Conservation (phyloP, 805 yeast species). For the Ogataea nakhonphanomensis region DNA sequence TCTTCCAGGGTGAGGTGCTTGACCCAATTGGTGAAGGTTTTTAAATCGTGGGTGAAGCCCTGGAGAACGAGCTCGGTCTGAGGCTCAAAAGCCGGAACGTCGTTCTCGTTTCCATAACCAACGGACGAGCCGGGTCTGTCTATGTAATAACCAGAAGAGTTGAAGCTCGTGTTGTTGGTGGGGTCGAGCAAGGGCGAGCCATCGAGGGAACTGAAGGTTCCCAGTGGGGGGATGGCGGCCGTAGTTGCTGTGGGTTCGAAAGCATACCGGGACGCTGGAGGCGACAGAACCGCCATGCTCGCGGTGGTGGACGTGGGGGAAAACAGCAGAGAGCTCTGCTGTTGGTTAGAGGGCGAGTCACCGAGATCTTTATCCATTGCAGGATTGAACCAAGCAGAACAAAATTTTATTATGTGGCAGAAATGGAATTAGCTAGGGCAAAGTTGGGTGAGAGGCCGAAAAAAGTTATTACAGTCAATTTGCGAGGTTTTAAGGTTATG, state of each 20-base stretch:
- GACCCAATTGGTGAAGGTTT: slow-evolving; percentile 45
- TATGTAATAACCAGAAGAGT: slow-evolving; percentile 12
- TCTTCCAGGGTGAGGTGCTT: slow-evolving; percentile 45
- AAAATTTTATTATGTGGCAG: slow-evolving; percentile 12
- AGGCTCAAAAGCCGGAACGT: slow-evolving; percentile 34
- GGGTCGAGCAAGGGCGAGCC: slow-evolving; percentile 21
- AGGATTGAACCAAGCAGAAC: slow-evolving; percentile 5
- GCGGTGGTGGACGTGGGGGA: slow-evolving; percentile 26
- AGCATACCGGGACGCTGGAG: slow-evolving; percentile 38
- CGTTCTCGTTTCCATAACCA: slow-evolving; percentile 22
- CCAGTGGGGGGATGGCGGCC: slow-evolving; percentile 26
- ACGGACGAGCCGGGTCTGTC: slow-evolving; percentile 17
- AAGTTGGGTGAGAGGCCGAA: not conserved
- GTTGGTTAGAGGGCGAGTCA: slow-evolving; percentile 17
- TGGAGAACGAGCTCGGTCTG: slow-evolving; percentile 27
- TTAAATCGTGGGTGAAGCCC: slow-evolving; percentile 42
- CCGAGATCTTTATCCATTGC: slow-evolving; percentile 17
- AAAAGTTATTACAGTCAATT: too few species aligned
- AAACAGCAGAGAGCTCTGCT: slow-evolving; percentile 16
- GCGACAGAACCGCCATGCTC: slow-evolving; percentile 39
- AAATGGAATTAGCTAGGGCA: slow-evolving; percentile 2
- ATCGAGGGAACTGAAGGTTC: slow-evolving; percentile 12
- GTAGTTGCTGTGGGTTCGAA: slow-evolving; percentile 27
- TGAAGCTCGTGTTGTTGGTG: slow-evolving; percentile 7
- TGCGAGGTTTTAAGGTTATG: too few species aligned